phyloP scores from a whole-genome alignment of 225 moss, liverwort and hornwort genomes.

The Rhytidiadelphus loreus region DNA sequence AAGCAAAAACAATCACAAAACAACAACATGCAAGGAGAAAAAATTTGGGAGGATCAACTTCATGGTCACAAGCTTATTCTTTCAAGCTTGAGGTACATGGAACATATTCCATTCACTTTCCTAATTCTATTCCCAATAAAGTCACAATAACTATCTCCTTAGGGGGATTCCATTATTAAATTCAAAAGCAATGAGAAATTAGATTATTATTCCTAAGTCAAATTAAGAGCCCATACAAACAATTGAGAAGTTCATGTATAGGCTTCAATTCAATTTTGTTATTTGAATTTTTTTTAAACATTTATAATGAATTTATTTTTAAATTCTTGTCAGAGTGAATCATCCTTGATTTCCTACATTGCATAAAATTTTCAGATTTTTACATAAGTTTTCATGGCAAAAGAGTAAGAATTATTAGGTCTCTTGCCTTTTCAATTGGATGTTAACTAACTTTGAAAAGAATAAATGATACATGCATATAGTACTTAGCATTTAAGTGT shows the following conservation, averaged over 20 bases:
- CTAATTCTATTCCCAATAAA: too few species aligned
- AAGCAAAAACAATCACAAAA: neutral
- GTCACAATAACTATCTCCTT: too few species aligned
- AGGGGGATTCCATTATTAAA: too few species aligned
- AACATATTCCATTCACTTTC: too few species aligned
- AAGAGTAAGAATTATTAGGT: neutral
- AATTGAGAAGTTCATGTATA: rapidly evolving
- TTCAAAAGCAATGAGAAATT: neutral
- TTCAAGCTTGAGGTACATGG: too few species aligned
- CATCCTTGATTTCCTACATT: neutral
- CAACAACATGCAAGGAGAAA: too few species aligned
- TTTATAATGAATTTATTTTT: too few species aligned
- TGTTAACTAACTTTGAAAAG: neutral
- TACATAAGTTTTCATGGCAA: neutral
- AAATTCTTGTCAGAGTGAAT: too few species aligned
- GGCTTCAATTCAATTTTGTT: neutral
- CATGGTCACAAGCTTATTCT: too few species aligned
- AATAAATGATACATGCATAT: neutral
- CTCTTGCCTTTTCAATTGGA: neutral
- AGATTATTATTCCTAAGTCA: neutral
- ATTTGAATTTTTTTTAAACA: neutral
- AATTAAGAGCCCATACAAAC: neutral
- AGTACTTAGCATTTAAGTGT: neutral
- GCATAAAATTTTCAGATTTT: neutral
- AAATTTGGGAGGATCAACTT: too few species aligned